phyloP scores from a whole-genome alignment of 2,329 filamentous ascomycete species.

The Thielaviopsis ethacetica region DNA sequence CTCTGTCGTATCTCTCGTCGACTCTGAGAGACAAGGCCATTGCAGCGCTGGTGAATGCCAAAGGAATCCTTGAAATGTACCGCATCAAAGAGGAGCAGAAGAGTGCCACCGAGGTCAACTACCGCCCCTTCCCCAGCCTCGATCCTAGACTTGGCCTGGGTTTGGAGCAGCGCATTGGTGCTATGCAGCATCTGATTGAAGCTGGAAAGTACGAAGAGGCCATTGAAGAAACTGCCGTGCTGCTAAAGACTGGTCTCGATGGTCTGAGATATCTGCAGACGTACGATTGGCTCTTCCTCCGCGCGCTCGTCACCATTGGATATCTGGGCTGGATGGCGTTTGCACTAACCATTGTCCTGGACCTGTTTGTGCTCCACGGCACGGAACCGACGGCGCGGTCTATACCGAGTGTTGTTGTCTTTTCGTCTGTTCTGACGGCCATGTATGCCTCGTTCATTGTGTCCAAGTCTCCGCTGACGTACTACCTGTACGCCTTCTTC shows the following conservation, averaged over 20 bases:
- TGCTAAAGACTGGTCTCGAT: slow-evolving; percentile 62
- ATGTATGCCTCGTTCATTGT: slow-evolving; percentile 67
- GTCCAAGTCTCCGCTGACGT: slow-evolving; percentile 64
- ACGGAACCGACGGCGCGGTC: slow-evolving; percentile 48
- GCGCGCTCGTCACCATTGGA: slow-evolving; percentile 73
- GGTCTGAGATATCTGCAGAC: slow-evolving; percentile 90
- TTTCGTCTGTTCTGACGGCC: slow-evolving; percentile 57
- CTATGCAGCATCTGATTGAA: slow-evolving; percentile 53
- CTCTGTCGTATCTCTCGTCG: slow-evolving; percentile 64
- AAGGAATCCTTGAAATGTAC: slow-evolving; percentile 88
- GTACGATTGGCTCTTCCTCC: slow-evolving; percentile 93
- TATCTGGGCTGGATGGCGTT: slow-evolving; percentile 95
- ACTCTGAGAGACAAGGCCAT: slow-evolving; percentile 61
- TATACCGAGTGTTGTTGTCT: slow-evolving; percentile 41
- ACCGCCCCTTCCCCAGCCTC: slow-evolving; percentile 58
- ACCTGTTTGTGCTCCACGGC: slow-evolving; percentile 69
- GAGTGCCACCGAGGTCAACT: slow-evolving; percentile 56
- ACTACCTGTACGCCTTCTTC: slow-evolving; percentile 86
- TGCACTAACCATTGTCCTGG: slow-evolving; percentile 73
- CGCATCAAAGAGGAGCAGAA: slow-evolving; percentile 83
- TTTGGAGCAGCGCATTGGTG: slow-evolving; percentile 48
- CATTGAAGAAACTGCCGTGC: slow-evolving; percentile 58
- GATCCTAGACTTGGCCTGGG: slow-evolving; percentile 40
- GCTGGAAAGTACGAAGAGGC: slow-evolving; percentile 54
- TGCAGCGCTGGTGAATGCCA: slow-evolving; percentile 70